These are phyloP conservation scores for Tuber indicum DNA, from an alignment of 495 filamentous ascomycete genomes.

Conservation along the genomic window DNA sequence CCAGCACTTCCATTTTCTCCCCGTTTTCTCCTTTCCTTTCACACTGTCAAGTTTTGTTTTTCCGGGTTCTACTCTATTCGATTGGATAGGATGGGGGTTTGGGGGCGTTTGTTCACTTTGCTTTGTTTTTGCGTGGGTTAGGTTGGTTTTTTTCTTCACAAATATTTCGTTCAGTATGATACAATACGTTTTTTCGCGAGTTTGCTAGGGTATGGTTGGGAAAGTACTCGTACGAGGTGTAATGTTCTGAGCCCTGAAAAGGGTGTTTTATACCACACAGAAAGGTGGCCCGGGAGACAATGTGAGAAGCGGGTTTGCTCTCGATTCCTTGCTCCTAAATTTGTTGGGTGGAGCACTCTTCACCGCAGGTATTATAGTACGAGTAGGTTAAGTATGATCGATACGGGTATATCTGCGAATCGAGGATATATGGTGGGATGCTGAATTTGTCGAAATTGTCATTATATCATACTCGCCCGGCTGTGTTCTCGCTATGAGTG, in stretches of 20 bases:
- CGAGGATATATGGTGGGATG: not conserved
- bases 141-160: slow-evolving; percentile 7
- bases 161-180: not conserved
- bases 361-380: not conserved
- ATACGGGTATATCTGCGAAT: not conserved
- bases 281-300: not conserved
- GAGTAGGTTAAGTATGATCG: not conserved
- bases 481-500: not conserved
- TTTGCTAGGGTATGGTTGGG: not conserved
- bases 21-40: not conserved
- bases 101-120: slow-evolving; percentile 6
- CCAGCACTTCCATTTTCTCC: not conserved
- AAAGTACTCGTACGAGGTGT: slow-evolving; percentile 1
- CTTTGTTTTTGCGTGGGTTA: slow-evolving; percentile 4
- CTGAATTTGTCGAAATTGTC: not conserved
- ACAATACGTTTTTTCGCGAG: not conserved
- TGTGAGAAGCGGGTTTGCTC: not conserved
- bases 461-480: not conserved
- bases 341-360: not conserved
- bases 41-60: not conserved
- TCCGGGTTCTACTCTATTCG: not conserved
- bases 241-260: slow-evolving; percentile 4
- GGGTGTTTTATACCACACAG: not conserved
- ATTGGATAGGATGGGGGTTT: slow-evolving; percentile 1
- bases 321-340: not conserved